phyloP scores from a whole-genome alignment of 2,329 filamentous ascomycete species.

The Cercospora sojina region DNA sequence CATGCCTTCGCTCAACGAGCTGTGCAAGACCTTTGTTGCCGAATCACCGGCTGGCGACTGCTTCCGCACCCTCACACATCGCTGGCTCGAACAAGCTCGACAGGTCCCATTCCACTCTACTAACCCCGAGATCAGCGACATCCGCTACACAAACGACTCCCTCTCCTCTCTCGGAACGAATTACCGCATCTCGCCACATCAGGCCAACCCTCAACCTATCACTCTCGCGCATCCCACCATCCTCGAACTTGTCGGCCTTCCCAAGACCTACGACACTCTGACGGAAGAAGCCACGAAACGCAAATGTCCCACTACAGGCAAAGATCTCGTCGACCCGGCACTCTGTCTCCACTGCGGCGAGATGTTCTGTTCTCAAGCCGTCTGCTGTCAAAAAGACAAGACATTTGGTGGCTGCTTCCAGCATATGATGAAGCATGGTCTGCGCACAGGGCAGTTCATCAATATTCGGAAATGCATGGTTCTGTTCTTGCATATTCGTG shows the following conservation, averaged over 20 bases:
- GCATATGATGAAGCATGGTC: constrained; percentile 86
- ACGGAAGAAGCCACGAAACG: constrained; percentile 87
- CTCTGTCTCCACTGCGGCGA: constrained; percentile 94
- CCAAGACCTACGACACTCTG: constrained; percentile 85
- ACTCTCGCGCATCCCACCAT: constrained; percentile 79
- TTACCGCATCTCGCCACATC: constrained; percentile 17
- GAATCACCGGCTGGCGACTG: constrained; percentile 41
- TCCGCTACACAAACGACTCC: constrained; percentile 9
- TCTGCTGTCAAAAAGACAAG: constrained; percentile 76
- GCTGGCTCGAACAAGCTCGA: constrained; percentile 70
- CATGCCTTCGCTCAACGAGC: constrained; percentile 74
- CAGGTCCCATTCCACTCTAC: constrained; percentile 28
- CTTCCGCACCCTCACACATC: constrained; percentile 55
- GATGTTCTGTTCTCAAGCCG: constrained; percentile 92
- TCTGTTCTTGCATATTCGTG: constrained; percentile 74
- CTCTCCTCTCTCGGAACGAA: neutral
- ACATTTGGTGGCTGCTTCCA: constrained; percentile 77
- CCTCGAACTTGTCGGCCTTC: constrained; percentile 88
- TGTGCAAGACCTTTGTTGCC: constrained; percentile 61
- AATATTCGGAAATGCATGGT: constrained; percentile 96
- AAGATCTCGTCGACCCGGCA: constrained; percentile 85
- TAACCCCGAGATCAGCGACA: constrained; percentile 37
- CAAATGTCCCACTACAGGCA: constrained; percentile 83
- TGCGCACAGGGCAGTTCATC: constrained; percentile 88
- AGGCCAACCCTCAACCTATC: constrained; percentile 31